Evolutionary conservation across 1,284 basidiomycete species (phyloP), one percentile per base, ranked within the genome.

Genomic region (Naganishia liquefaciens): DNA sequence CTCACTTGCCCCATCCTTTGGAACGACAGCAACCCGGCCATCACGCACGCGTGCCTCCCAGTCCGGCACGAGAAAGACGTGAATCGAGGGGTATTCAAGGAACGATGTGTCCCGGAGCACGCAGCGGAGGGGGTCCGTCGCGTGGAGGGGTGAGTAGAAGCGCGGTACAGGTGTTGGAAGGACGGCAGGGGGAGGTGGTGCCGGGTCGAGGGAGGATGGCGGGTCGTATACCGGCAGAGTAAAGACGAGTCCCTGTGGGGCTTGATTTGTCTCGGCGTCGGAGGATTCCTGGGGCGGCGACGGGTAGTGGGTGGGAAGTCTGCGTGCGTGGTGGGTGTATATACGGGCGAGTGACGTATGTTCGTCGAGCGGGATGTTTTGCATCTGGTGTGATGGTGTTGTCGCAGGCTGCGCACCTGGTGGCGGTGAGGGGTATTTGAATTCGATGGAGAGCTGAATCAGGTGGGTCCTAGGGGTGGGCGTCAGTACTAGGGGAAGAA

Each of bases 41-140:
- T 63, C 46, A 28, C 61, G 79, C 40, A 88, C 71, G 11, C 78
- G 80, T 6, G 84, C 85, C 5, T 77, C 76, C 78, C 90, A 91
- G 19, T 79, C 77, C 10, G 74, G 79, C 54, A 84, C 82, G 54
- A 87, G 83, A 80, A 85, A 87, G 4, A 93, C 77, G 55, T 90
- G 85, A 47, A 94, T 84, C 0, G 85, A 86, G 3, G 91, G 91
- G 71, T 85, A 93, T 76, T 93, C 91, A 49, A 89, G 82, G 72
- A 90, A 90, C 40, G 84, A 81, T 55, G 84, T 88, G 50, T 85
- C 79, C 51, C 78, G 81, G 50, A 93, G 79, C 7, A 82, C 77
- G 10, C 75, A 71, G 7, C 76, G 73, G 19, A 93, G 79, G 19
- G 82, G 75, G 9, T 53, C 80, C 70, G 3, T 74, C 74, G 3